A percentile compares a stretch with the other conserved stretches of the same genome.
Conservation (phyloP, 257 asterid species). For the Rauvolfia tetraphylla region DNA sequence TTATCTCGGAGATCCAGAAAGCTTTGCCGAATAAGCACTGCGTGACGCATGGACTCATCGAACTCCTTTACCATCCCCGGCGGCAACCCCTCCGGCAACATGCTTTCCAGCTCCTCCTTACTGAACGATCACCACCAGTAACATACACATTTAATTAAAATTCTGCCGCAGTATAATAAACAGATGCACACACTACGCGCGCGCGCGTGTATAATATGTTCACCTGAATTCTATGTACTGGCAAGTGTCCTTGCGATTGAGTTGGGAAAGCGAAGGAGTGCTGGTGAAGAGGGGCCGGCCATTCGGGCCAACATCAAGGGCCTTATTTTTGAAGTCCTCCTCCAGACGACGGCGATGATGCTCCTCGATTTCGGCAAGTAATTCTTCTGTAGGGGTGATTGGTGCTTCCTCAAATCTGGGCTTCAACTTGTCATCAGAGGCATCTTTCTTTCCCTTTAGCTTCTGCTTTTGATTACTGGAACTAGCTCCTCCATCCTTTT, state of each 20-base stretch:
- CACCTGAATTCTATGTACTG: conserved; percentile 76
- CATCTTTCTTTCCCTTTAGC: conserved; percentile 14
- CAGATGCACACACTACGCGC: neutral
- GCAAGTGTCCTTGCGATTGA: conserved; percentile 49
- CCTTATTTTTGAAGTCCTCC: conserved; percentile 61
- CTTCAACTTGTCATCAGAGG: conserved; percentile 9
- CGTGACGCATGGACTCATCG: conserved; percentile 75
- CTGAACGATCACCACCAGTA: conserved; percentile 31
- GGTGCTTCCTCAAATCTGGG: conserved; percentile 33
- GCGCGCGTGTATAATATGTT: neutral
- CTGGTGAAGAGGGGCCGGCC: conserved; percentile 78
- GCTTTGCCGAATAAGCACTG: conserved; percentile 77
- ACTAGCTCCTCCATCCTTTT: conserved; percentile 31
- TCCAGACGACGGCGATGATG: conserved; percentile 68
- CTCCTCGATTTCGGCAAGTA: conserved; percentile 37
- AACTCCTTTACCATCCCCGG: conserved; percentile 90
- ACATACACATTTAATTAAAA: conserved; percentile 4
- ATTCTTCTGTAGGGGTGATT: conserved; percentile 32
- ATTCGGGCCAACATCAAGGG: conserved; percentile 73
- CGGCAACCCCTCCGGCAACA: conserved; percentile 87
- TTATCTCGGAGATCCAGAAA: conserved; percentile 89
- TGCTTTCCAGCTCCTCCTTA: conserved; percentile 54
- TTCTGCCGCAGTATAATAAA: neutral
- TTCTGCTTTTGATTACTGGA: conserved; percentile 2
- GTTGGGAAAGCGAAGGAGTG: conserved; percentile 48